phyloP scores from a whole-genome alignment of 306 rosid species.

The Trifolium subterraneum region DNA sequence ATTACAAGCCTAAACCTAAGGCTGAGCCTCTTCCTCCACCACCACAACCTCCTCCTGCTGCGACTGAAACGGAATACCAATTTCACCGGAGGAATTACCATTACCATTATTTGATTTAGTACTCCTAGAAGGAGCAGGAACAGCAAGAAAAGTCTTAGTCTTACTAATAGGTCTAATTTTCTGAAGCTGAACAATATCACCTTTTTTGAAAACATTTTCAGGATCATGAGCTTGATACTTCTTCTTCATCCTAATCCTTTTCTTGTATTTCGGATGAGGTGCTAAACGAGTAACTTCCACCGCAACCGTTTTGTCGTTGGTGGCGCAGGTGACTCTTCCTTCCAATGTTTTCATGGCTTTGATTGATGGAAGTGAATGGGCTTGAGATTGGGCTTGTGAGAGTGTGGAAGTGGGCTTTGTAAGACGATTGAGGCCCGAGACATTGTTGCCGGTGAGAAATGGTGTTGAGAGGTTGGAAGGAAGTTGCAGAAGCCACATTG shows the following conservation, averaged over 20 bases:
- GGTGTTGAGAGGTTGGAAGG: slow-evolving; percentile 68
- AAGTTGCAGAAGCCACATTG: slow-evolving; percentile 65
- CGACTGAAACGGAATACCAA: slow-evolving; percentile 60
- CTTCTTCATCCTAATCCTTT: slow-evolving; percentile 89
- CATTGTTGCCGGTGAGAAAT: slow-evolving; percentile 67
- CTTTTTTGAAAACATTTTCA: slow-evolving; percentile 78
- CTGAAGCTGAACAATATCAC: slow-evolving; percentile 80
- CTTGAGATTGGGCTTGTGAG: neutral
- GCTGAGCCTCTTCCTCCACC: neutral
- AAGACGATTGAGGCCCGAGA: slow-evolving; percentile 48
- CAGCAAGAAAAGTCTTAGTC: slow-evolving; percentile 80
- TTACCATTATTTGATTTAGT: slow-evolving; percentile 39
- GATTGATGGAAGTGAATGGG: slow-evolving; percentile 9
- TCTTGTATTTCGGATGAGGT: slow-evolving; percentile 90
- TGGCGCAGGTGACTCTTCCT: slow-evolving; percentile 77
- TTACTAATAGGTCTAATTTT: slow-evolving; percentile 85
- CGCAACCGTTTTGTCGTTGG: slow-evolving; percentile 81
- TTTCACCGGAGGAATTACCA: slow-evolving; percentile 36
- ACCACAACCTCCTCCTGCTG: neutral
- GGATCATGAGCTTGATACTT: slow-evolving; percentile 98
- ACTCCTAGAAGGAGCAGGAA: slow-evolving; percentile 52
- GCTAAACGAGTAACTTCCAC: slow-evolving; percentile 88
- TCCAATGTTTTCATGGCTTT: slow-evolving; percentile 75
- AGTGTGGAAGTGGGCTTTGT: slow-evolving; percentile 48
- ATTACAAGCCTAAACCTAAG: neutral